Evolutionary conservation across 208 protist species (phyloP).

Genomic region (Trypanosoma caninum): DNA sequence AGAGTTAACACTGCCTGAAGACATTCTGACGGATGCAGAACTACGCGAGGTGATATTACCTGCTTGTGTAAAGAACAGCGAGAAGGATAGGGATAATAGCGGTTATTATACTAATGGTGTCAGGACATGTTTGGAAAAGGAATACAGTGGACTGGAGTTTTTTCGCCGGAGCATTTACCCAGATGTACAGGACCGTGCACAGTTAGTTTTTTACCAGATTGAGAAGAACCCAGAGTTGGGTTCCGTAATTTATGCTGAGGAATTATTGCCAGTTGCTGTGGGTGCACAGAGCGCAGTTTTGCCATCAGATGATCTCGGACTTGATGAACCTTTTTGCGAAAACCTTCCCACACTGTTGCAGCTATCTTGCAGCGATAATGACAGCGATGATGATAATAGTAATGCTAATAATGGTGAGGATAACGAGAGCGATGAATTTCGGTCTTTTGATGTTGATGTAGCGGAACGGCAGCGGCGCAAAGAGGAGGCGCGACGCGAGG

Average conservation of each 20-base stretch:
- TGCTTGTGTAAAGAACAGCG: neutral
- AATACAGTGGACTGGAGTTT: slow-evolving; percentile 21
- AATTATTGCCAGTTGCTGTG: slow-evolving; percentile 49
- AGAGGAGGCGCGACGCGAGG: slow-evolving; percentile 44
- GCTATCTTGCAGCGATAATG: slow-evolving; percentile 43
- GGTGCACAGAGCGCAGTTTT: slow-evolving; percentile 62
- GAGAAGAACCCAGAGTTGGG: slow-evolving; percentile 32
- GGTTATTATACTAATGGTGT: neutral
- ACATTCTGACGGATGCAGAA: slow-evolving; percentile 26
- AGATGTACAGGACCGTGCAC: slow-evolving; percentile 63
- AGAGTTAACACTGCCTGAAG: slow-evolving; percentile 20
- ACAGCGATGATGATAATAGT: slow-evolving; percentile 4
- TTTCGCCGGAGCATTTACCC: slow-evolving; percentile 58
- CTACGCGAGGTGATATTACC: slow-evolving; percentile 21
- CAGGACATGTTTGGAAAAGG: neutral
- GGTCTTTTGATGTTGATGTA: slow-evolving; percentile 41
- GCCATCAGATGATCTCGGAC: slow-evolving; percentile 44
- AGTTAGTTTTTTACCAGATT: slow-evolving; percentile 48
- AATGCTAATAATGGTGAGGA: slow-evolving; percentile 1
- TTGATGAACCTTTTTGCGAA: slow-evolving; percentile 63
- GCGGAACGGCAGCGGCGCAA: slow-evolving; percentile 24
- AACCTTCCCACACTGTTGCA: slow-evolving; percentile 43
- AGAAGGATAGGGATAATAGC: neutral
- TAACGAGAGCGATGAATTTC: slow-evolving; percentile 21
- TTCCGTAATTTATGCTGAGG: slow-evolving; percentile 42